Percentiles rank a stretch among this genome's conserved stretches.
Evolutionary conservation across 768 basidiomycete genomes (phyloP).

Genomic region (Lactifluus pinguis): DNA sequence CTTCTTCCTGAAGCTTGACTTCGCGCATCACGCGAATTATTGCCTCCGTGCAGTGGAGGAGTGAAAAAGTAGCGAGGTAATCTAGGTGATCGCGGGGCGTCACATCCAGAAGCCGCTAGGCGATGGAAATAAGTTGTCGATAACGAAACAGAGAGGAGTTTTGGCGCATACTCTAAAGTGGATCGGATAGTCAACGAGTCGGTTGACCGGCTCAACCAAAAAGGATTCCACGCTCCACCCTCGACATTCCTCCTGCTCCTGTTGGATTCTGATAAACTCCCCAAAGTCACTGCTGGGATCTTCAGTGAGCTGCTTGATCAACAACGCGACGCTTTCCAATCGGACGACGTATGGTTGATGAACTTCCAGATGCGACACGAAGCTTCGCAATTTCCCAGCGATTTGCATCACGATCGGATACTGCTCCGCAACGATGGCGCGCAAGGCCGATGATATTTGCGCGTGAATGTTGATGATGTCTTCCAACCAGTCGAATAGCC

Average conservation of each 20-base stretch:
- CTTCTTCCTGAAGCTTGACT: conserved; percentile 79
- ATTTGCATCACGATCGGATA: conserved; percentile 41
- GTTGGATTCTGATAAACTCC: conserved; percentile 71
- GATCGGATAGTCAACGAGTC: conserved; percentile 61
- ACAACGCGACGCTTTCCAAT: conserved; percentile 48
- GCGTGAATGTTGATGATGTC: conserved; percentile 75
- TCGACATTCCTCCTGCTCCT: conserved; percentile 41
- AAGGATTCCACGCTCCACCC: conserved; percentile 60
- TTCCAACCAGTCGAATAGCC: conserved; percentile 82
- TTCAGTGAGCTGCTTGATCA: conserved; percentile 41
- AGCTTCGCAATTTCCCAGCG: conserved; percentile 48
- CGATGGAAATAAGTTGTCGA: conserved; percentile 6
- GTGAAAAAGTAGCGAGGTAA: conserved; percentile 56
- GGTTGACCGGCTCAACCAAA: conserved; percentile 65
- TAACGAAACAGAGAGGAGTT: background rate
- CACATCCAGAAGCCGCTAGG: conserved; percentile 55
- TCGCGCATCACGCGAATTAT: conserved; percentile 74
- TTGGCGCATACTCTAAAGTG: conserved; percentile 56
- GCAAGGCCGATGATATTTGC: conserved; percentile 46
- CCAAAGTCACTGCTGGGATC: conserved; percentile 66
- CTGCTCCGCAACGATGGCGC: conserved; percentile 33
- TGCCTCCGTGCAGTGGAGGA: conserved; percentile 56
- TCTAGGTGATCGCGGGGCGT: conserved; percentile 67
- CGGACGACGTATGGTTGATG: conserved; percentile 82
- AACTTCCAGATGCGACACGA: conserved; percentile 62